These are phyloP conservation scores for Boletus bicolor DNA, from an alignment of 768 basidiomycete genomes.

Conservation along the genomic window DNA sequence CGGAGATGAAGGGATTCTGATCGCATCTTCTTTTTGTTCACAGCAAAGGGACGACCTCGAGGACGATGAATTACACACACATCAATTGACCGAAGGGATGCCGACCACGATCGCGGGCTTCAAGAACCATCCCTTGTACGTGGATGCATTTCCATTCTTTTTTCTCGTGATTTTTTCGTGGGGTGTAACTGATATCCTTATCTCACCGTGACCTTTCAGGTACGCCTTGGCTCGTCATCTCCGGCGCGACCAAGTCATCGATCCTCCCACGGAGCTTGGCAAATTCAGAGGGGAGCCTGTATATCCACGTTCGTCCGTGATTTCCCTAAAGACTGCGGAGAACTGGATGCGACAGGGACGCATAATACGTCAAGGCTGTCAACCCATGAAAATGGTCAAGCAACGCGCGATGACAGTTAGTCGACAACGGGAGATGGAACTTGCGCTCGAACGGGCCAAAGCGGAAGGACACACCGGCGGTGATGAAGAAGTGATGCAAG, in stretches of 20 bases:
- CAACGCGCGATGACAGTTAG: constrained; percentile 78
- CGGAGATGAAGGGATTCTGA: constrained; percentile 20
- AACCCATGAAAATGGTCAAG: constrained; percentile 90
- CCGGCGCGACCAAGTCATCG: constrained; percentile 80
- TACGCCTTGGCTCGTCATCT: constrained; percentile 87
- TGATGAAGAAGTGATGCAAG: constrained; percentile 72
- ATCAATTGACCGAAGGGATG: constrained; percentile 87
- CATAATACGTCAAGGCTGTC: constrained; percentile 63
- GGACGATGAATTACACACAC: constrained; percentile 79
- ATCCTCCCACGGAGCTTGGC: constrained; percentile 79
- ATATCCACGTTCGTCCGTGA: constrained; percentile 78
- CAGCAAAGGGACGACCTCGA: constrained; percentile 92
- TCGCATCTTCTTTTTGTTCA: not conserved
- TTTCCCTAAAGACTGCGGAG: constrained; percentile 87
- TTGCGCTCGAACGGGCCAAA: constrained; percentile 43
- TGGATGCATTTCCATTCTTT: not conserved
- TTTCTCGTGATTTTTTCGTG: constrained; percentile 25
- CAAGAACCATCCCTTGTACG: constrained; percentile 90
- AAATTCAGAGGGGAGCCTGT: constrained; percentile 93
- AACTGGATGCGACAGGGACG: constrained; percentile 93
- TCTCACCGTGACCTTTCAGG: constrained; percentile 36
- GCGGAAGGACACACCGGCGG: constrained; percentile 36
- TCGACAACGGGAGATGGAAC: constrained; percentile 68
- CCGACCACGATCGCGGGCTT: constrained; percentile 87
- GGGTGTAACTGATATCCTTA: not conserved